phyloP scores from a whole-genome alignment of 306 rosid genomes.

The Quercus parvula region DNA sequence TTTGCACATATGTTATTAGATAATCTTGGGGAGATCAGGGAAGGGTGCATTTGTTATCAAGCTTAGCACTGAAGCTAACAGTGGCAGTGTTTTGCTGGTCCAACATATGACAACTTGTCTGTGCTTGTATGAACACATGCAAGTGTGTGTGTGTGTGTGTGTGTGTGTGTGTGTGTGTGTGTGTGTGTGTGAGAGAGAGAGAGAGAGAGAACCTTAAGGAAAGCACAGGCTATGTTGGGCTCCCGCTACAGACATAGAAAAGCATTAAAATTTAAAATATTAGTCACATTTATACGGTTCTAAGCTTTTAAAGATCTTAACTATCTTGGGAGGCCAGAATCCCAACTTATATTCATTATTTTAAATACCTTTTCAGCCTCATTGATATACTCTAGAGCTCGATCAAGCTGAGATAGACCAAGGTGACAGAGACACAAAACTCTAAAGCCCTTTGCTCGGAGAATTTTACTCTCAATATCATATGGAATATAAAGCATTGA shows the following conservation, averaged over 20 bases:
- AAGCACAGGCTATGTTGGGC: slow-evolving; percentile 80
- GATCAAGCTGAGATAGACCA: slow-evolving; percentile 81
- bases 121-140: not conserved
- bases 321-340: slow-evolving; percentile 7
- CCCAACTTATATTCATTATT: slow-evolving; percentile 9
- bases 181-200: slow-evolving; percentile 20
- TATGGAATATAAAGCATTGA: slow-evolving; percentile 85
- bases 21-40: slow-evolving; percentile 20
- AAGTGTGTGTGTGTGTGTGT: not conserved
- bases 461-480: slow-evolving; percentile 62
- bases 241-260: slow-evolving; percentile 70
- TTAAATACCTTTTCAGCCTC: slow-evolving; percentile 86
- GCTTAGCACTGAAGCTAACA: not conserved
- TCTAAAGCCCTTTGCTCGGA: slow-evolving; percentile 85
- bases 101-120: not conserved
- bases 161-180: not conserved
- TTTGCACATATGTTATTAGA: not conserved
- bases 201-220: slow-evolving; percentile 64
- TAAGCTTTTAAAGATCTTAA: not conserved
- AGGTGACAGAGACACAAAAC: slow-evolving; percentile 91
- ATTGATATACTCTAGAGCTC: slow-evolving; percentile 77
- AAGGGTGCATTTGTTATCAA: not conserved
- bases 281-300: not conserved
- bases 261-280: slow-evolving; percentile 8
- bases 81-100: not conserved